Evolutionary conservation across 148 eudicot species (phyloP), one percentile per base, ranked within the genome.

Genomic region (Arctostaphylos glauca): DNA sequence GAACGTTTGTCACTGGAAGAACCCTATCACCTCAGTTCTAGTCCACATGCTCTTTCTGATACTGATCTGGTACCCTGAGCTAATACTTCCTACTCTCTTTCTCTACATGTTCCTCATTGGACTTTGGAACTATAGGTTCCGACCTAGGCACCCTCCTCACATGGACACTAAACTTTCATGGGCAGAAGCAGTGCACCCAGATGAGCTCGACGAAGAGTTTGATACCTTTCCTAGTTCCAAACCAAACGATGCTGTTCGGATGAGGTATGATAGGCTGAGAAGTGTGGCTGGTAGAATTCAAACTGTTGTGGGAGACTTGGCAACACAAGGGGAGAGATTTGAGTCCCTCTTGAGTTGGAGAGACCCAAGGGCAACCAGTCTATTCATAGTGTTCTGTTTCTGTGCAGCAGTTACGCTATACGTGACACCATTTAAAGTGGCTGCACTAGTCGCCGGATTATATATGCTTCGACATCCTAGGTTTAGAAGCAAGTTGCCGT

Each of bases 161-260:
- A 87, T 87, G 89, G 90, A 88, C 73, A 66, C 84, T 5, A 88
- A 81, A 77, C 90, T 88, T 55, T 88, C 90, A 2, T 88, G 87
- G 87, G 88, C 88, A 2, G 90, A 86, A 74, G 84, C 83, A 50
- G 87, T 81, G 41, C 82, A 83, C 44, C 88, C 82, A 3, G 87
- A 88, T 58, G 88, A 86, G 83, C 87, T 88, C 6, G 88, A 88
- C 44, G 88, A 88, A 77, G 88, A 88, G 67, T 88, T 88, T 55
- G 89, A 85, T 84, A 88, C 90, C 31, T 88, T 88, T 49, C 90
- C 90, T 10, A 82, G 85, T 4, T 82, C 88, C 3, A 84, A 72
- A 21, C 84, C 83, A 9, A 77, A 78, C 8, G 88, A 88, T 58
- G 38, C 77, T 0, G 85, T 86, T 4, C 75, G 87, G 13, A 86